Conservation (phyloP, 352 stramenopile genomes). For the Phytophthora boehmeriae region DNA sequence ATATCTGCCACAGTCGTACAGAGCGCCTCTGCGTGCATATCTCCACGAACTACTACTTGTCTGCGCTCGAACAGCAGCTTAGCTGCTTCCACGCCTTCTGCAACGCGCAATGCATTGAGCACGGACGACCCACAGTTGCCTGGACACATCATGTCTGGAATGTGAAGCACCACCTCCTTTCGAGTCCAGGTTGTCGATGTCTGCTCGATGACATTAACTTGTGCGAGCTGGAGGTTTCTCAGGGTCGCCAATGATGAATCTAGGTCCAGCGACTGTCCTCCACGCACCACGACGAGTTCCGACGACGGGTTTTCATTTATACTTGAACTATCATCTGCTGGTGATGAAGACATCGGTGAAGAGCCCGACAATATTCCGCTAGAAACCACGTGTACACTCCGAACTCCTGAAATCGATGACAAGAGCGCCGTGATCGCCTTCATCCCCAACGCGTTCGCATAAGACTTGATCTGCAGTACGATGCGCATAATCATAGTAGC, state of each 20-base stretch:
- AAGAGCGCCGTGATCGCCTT: slow-evolving; percentile 51
- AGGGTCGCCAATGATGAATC: slow-evolving; percentile 28
- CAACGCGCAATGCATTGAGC: slow-evolving; percentile 54
- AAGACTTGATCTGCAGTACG: slow-evolving; percentile 40
- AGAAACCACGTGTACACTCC: slow-evolving; percentile 55
- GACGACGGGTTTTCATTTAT: slow-evolving; percentile 4
- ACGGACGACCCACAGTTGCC: slow-evolving; percentile 79
- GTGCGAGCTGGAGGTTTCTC: slow-evolving; percentile 30
- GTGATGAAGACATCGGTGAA: background rate
- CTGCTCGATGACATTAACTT: slow-evolving; percentile 44
- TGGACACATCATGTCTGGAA: slow-evolving; percentile 85
- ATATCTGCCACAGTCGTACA: slow-evolving; percentile 46
- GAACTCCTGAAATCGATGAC: slow-evolving; percentile 36
- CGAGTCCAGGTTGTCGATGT: slow-evolving; percentile 44
- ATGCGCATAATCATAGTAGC: slow-evolving; percentile 32
- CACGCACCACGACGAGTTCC: slow-evolving; percentile 38
- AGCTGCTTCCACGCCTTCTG: slow-evolving; percentile 52
- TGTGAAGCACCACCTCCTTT: slow-evolving; percentile 69
- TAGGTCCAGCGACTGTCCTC: slow-evolving; percentile 34
- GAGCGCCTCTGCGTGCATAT: slow-evolving; percentile 50
- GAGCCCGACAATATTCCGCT: background rate
- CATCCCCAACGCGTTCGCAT: slow-evolving; percentile 26
- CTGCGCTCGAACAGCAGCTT: slow-evolving; percentile 66
- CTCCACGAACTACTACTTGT: slow-evolving; percentile 58
- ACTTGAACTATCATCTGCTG: slow-evolving; percentile 1